Percentiles rank a stretch among this genome's conserved stretches.
These are phyloP conservation scores for Ilyonectria mors-panacis DNA, from an alignment of 2,329 filamentous ascomycete genomes.

Conservation along the genomic window DNA sequence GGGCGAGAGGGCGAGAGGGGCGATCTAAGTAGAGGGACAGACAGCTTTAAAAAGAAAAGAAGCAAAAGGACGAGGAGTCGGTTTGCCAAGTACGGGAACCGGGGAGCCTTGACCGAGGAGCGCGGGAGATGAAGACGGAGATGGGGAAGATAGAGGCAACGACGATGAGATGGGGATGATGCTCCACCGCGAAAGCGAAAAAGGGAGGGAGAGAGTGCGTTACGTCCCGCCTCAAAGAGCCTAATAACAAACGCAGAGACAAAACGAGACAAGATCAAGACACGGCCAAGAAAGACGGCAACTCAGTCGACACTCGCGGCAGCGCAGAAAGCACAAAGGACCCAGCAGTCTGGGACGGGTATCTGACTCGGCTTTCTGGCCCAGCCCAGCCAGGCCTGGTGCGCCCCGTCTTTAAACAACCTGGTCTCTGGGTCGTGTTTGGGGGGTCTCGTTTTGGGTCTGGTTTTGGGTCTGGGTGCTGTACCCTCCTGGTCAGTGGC, in stretches of 20 bases:
- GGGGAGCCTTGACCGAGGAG: background rate
- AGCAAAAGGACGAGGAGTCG: constrained; percentile 10
- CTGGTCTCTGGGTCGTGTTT: constrained; percentile 18
- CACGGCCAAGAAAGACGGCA: constrained; percentile 34
- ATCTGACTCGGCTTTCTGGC: constrained; percentile 46
- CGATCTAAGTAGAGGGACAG: background rate
- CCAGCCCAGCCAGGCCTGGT: constrained; percentile 38
- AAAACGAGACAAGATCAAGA: constrained; percentile 26
- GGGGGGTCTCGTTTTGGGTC: constrained; percentile 9
- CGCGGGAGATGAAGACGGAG: constrained; percentile 6
- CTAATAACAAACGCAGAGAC: constrained; percentile 6
- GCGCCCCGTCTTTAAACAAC: constrained; percentile 24
- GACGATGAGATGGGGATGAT: background rate
- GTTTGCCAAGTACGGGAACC: background rate
- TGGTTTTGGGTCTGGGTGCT: constrained; percentile 12
- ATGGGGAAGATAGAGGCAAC: background rate
- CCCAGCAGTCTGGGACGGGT: constrained; percentile 51
- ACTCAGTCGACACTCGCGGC: background rate
- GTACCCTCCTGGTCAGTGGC: constrained; percentile 12
- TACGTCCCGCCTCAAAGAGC: background rate
- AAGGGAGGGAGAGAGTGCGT: background rate
- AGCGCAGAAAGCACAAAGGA: constrained; percentile 35
- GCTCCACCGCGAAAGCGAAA: background rate
- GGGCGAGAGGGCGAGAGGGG: background rate
- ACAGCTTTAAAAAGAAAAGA: constrained; percentile 25